Evolutionary conservation across 2,329 filamentous ascomycete genomes (phyloP), one percentile per base, ranked within the genome.

Genomic region (Calonectria montana): DNA sequence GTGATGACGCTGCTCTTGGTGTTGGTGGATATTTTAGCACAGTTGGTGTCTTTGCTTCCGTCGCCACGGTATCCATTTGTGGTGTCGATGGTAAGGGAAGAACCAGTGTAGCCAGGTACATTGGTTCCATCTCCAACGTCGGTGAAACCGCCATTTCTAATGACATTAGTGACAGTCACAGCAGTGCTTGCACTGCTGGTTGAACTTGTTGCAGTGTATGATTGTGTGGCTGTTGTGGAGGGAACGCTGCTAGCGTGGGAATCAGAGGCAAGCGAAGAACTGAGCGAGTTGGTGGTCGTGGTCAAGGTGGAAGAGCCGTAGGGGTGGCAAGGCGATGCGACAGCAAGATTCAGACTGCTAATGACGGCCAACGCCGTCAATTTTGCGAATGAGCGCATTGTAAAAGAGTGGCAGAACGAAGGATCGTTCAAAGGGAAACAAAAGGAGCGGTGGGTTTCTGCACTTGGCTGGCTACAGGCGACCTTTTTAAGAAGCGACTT

Each of bases 171-270:
- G 18, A 15, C 29, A 6, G 21, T 59, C 18, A 15, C 29, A 12
- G 21, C 16, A 21, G n/a, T 21, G 8, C 15, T 12, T 2, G 21
- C 13, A 21, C 13, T 18, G 21, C 21, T 31, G 31, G 74, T 72
- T 5, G 70, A 74, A 0, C 73, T 73, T 8, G 67, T 69, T 4
- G 69, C 75, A 16, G 70, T 73, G 61, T 70, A 75, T 8, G 74
- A 68, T 2, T 10, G 31, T 1, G 53, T 23, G 2, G 27, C 15
- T 4, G 53, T 37, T 15, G 50, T 35, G n/a, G 53, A 59, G 21
- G 53, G 53, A 59, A 21, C 15, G 21, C 8, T 21, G 13, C 23
- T 13, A 12, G 53, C 18, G 35, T 37, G 27, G n/a, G n/a, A 23
- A 12, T 39, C 21, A 21, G n/a, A 37, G 13, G 9, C 21, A 15